These are phyloP conservation scores for Annona squamosa DNA, from an alignment of 164 flowering plant species.

Conservation along the genomic window DNA sequence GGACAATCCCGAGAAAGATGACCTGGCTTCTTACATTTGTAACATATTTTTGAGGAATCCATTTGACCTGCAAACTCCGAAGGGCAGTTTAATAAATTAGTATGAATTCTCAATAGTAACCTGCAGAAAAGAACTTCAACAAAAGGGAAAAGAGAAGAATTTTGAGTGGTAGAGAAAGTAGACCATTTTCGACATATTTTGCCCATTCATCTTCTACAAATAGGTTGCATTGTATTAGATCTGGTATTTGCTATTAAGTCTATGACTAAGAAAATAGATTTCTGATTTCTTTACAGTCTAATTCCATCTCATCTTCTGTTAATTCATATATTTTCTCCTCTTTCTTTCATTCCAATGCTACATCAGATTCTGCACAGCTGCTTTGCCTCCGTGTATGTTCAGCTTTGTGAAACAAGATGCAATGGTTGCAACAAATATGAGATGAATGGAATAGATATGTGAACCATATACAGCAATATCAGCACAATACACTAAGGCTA, in stretches of 20 bases:
- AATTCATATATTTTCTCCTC: too few relatives aligned
- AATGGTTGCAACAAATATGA: neutral
- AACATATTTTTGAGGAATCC: conserved; percentile 73
- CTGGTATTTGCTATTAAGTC: too few relatives aligned
- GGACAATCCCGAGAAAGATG: conserved; percentile 82
- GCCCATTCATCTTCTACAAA: too few relatives aligned
- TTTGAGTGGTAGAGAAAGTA: too few relatives aligned
- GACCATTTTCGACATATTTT: too few relatives aligned
- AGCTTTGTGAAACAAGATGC: neutral
- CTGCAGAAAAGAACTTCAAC: neutral
- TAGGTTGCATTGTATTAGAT: too few relatives aligned
- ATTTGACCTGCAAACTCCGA: conserved; percentile 28
- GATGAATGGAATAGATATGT: neutral
- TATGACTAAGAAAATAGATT: too few relatives aligned
- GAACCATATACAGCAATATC: neutral
- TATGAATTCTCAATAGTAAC: neutral
- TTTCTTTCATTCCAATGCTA: too few relatives aligned
- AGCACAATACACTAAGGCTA: neutral
- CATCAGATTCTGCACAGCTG: too few relatives aligned
- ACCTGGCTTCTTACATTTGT: conserved; percentile 81
- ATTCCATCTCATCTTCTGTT: too few relatives aligned
- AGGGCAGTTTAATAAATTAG: neutral
- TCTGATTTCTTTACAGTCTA: too few relatives aligned
- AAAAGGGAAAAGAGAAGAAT: too few relatives aligned
- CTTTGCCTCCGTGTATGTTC: neutral